phyloP scores from a whole-genome alignment of 306 rosid species.

The Medicago ruthenica region DNA sequence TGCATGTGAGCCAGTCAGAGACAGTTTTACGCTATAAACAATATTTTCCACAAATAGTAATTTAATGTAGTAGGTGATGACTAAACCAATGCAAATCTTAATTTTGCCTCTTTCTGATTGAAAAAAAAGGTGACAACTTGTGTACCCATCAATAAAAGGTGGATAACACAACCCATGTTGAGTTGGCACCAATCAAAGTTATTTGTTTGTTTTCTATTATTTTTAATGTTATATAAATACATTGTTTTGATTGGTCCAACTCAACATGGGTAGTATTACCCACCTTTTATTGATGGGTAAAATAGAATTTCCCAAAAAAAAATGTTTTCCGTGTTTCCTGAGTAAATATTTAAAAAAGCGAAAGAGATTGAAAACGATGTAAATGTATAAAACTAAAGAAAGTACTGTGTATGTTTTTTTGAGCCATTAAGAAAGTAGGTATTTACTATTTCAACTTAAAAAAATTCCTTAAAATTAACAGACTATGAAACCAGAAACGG shows the following conservation, averaged over 20 bases:
- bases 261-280: too few species aligned
- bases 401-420: not conserved
- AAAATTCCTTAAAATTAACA: not conserved
- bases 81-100: not conserved
- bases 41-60: not conserved
- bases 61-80: constrained; percentile 31
- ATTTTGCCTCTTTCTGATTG: constrained; percentile 3
- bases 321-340: not conserved
- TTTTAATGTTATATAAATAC: too few species aligned
- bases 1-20: constrained; percentile 26
- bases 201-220: too few species aligned
- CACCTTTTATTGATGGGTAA: too few species aligned
- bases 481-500: not conserved
- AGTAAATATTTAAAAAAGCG: not conserved
- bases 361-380: not conserved
- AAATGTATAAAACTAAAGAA: not conserved
- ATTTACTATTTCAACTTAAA: not conserved
- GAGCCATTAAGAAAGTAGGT: not conserved
- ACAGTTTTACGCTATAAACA: constrained; percentile 21
- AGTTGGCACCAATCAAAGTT: too few species aligned
- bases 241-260: too few species aligned
- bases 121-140: too few species aligned
- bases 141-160: too few species aligned
- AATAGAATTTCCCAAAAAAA: too few species aligned
- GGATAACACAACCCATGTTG: too few species aligned